phyloP scores from a whole-genome alignment of 148 eudicot genomes.

The Rhododendron williamsianum region DNA sequence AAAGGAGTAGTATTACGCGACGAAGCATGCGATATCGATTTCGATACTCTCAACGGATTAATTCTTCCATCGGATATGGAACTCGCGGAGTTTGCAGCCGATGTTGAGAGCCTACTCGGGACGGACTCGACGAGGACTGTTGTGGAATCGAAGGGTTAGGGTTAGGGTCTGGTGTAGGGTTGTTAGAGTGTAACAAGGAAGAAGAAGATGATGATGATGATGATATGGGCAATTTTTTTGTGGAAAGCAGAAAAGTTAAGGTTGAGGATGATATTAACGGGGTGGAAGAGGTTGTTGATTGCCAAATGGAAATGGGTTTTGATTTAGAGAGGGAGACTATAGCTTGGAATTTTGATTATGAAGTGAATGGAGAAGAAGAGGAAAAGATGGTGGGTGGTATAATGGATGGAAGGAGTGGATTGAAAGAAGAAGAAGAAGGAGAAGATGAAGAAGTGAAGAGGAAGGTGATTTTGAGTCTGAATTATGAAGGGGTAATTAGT shows the following conservation, averaged over 20 bases:
- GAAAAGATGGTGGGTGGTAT: slow-evolving; percentile 5
- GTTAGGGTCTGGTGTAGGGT: not conserved
- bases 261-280: slow-evolving; percentile 29
- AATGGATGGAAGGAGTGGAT: not conserved
- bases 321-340: slow-evolving; percentile 32
- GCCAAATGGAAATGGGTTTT: slow-evolving; percentile 34
- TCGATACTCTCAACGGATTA: slow-evolving; percentile 20
- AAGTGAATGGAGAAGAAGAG: slow-evolving; percentile 29
- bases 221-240: slow-evolving; percentile 15
- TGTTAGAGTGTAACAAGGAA: not conserved
- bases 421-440: slow-evolving; percentile 6
- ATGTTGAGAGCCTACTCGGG: slow-evolving; percentile 75
- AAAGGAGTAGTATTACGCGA: not conserved
- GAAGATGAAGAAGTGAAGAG: slow-evolving; percentile 13
- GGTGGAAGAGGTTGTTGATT: slow-evolving; percentile 12
- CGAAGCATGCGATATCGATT: slow-evolving; percentile 13
- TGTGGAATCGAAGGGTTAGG: slow-evolving; percentile 70
- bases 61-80: slow-evolving; percentile 63
- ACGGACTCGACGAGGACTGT: slow-evolving; percentile 62
- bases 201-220: not conserved
- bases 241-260: slow-evolving; percentile 24
- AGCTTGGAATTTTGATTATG: slow-evolving; percentile 45
- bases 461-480: slow-evolving; percentile 46
- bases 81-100: slow-evolving; percentile 74
- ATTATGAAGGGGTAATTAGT: slow-evolving; percentile 51